Evolutionary conservation across 306 rosid species (phyloP), one percentile per base, ranked within the genome.

Genomic region (Vigna mungo): DNA sequence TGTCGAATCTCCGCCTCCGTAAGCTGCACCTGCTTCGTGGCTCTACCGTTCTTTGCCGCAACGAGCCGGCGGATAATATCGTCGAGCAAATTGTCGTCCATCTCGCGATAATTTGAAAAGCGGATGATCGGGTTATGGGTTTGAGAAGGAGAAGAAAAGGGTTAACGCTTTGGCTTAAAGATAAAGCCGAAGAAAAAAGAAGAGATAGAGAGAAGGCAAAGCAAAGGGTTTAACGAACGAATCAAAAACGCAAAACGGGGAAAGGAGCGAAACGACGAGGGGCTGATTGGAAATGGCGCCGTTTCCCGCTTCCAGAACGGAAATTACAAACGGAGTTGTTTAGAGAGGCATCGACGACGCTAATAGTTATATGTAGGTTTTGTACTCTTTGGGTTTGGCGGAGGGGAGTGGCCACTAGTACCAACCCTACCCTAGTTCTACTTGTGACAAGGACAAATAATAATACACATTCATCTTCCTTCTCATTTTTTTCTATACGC

Each of bases 1-100:
- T 87, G 96, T 12, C 83, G 78, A 55, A 89, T 89, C 79, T 91
- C 96, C 1, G 92, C 52, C 83, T 91, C 96, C 36, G 94, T 87
- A 6, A 89, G 88, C 78, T 86, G 87, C 23, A 89, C 96, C 82
- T 85, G 96, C 69, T 78, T 87, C 71, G 96, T 89, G 30, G 89
- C 89, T 64, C 93, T 91, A 1, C 96, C 96, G 77, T 80, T 86
- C 79, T 91, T 91, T 51, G 96, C 90, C 15, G 87, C 65, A 18
- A 86, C 67, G 4, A 91, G 92, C 83, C 88, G 87, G 72, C 88
- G 79, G 52, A 91, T 89, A 21, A 91, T 83, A 68, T 91, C 96
- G 65, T 89, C 90, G 9, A 91, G 85, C 68, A 79, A 10, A 49
- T 58, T 41, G 20, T 85, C 96, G 23, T 87, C 96, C 96, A 91